Evolutionary conservation across 176 grass and related monocot species (phyloP), one percentile per base, ranked within the genome.

Genomic region (sorghum (Sorghum bicolor)): DNA sequence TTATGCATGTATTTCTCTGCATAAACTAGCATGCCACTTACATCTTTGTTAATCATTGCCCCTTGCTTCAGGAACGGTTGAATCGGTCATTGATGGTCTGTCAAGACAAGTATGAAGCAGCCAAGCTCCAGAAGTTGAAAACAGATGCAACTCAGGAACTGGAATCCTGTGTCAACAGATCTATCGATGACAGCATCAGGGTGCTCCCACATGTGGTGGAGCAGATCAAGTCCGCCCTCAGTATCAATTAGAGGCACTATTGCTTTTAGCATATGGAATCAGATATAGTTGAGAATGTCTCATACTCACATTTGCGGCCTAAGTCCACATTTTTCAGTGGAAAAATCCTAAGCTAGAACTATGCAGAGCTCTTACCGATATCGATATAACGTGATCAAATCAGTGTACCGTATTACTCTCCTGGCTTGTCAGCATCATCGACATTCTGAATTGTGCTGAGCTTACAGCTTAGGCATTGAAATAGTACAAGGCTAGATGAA

Each of bases 91-190:
- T 98, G 75, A 90, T 95, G 93, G 92, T 92, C 40, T 93, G 92
- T 64, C 93, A 98, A 85, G 96, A 98, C 70, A 94, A 89, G 69
- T 98, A 93, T 77, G 93, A 98, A 86, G 75, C 83, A 45, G 87
- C 85, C 66, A 95, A 88, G 83, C 89, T 98, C 78, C 96, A 95
- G 76, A 93, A 90, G 79, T 86, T 95, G 47, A 88, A 95, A 87
- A 93, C 82, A 4, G 85, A 90, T 16, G 92, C 87, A 5, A 33
- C 80, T 30, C 83, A 85, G 65, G 96, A 93, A n/a, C 73, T 98
- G 32, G 96, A 98, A 77, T 87, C 91, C 3, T 98, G 96, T 2
- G 87, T 98, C 28, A 93, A 85, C 80, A 88, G 90, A 61, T 86
- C 93, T 37, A 91, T 98, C 43, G 87, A 93, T 57, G 96, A 95